Percentiles rank a stretch among this genome's conserved stretches.
These are phyloP conservation scores for Leishmania martiniquensis DNA, from an alignment of 208 protist species.

Conservation along the genomic window DNA sequence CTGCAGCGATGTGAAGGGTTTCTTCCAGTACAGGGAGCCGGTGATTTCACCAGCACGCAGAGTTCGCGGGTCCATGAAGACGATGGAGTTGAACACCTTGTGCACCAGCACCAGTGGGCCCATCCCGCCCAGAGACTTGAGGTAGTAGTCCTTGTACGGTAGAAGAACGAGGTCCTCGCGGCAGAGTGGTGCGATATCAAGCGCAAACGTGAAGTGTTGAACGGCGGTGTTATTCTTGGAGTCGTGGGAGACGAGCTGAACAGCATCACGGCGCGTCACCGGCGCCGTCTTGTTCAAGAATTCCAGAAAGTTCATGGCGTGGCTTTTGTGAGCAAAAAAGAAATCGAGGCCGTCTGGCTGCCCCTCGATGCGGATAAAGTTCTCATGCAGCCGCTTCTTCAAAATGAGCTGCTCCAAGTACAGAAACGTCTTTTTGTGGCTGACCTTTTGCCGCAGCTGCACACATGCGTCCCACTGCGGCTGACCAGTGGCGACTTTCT, in stretches of 20 bases:
- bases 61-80: slow-evolving; percentile 97
- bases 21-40: slow-evolving; percentile 93
- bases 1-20: slow-evolving; percentile 90
- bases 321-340: slow-evolving; percentile 96
- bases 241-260: slow-evolving; percentile 98
- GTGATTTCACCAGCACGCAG: slow-evolving; percentile 94
- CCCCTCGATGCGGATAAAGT: slow-evolving; percentile 96
- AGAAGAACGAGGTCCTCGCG: slow-evolving; percentile 95
- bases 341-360: slow-evolving; percentile 98
- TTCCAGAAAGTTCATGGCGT: slow-evolving; percentile 97
- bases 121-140: slow-evolving; percentile 83
- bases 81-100: slow-evolving; percentile 95
- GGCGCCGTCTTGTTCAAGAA: slow-evolving; percentile 95
- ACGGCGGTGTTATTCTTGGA: slow-evolving; percentile 98
- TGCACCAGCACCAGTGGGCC: slow-evolving; percentile 94
- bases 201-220: slow-evolving; percentile 97
- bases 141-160: slow-evolving; percentile 88
- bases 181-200: slow-evolving; percentile 99
- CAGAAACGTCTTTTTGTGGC: slow-evolving; percentile 99
- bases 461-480: slow-evolving; percentile 98
- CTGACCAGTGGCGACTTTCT: slow-evolving; percentile 95
- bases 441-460: slow-evolving; percentile 98
- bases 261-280: slow-evolving; percentile 90
- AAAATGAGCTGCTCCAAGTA: slow-evolving; percentile 99
- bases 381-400: slow-evolving; percentile 96